phyloP scores from a whole-genome alignment of 257 asterid genomes.

The Fraxinus pennsylvanica region DNA sequence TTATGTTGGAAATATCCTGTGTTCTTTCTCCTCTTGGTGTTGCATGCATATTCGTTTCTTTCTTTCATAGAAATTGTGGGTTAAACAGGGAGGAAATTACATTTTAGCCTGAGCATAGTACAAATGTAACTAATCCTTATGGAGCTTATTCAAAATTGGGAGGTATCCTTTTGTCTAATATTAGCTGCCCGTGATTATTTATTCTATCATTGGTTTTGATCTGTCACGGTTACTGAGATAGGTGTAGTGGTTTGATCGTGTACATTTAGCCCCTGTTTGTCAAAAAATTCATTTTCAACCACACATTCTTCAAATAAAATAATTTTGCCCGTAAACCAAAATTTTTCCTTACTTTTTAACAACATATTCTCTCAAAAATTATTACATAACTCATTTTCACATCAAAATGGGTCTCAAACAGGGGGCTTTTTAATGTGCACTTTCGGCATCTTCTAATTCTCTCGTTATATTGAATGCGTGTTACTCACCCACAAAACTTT shows the following conservation, averaged over 20 bases:
- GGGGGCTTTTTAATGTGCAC: no score
- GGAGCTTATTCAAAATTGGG: neutral
- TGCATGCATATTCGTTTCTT: neutral
- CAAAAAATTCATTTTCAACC: no score
- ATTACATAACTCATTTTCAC: no score
- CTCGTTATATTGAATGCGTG: neutral
- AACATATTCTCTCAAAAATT: no score
- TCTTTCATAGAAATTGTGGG: neutral
- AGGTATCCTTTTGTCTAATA: neutral
- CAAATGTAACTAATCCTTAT: neutral
- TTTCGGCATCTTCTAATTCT: neutral
- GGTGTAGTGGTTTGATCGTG: neutral
- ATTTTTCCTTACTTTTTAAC: no score
- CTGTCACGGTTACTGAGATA: neutral
- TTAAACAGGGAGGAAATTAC: neutral
- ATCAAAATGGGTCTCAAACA: no score
- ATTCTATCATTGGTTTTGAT: neutral
- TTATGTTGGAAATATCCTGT: neutral
- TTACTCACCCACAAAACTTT: neutral
- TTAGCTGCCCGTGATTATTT: conserved; percentile 11
- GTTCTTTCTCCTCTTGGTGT: neutral
- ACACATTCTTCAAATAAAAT: no score
- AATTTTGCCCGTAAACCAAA: no score
- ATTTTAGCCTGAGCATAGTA: neutral
- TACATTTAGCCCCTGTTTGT: no score